Base-by-base conservation (phyloP, 805 yeast genomes). In the Metschnikowia matae region DNA sequence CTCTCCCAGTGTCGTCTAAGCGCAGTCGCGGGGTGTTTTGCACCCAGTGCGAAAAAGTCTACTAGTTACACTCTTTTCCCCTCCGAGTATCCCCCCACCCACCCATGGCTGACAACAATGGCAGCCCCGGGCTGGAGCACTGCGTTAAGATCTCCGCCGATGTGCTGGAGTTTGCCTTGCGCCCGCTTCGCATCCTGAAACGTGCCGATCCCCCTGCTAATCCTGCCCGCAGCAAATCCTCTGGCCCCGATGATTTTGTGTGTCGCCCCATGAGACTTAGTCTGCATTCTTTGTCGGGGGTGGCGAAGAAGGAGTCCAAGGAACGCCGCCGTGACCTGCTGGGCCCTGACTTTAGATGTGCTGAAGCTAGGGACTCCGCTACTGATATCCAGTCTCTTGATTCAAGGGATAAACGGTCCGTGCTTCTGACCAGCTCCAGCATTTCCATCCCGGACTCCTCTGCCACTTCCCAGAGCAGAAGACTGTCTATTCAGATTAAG, bases 221-320 rank as follows among this genome's bases (percentile, higher is more conserved):
- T 14, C 38, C 48, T 21, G 39, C 32, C 26, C 15, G 20, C 23
- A 5, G 37, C 20, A 36, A 46, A 17, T 50, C 23, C 21, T 41
- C 46, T 13, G 44, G 46, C 6, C 33, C 52, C 7, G 71, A 67
- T 10, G 73, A 68, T 17, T 70, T 70, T 48, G 72, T 68, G 32
- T 66, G 68, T 54, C 63, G 74, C 31, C 75, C 75, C 29, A 71
- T 71, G 50, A 51, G 73, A 31, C 56, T 61, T 60, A 50, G 68
- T 62, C 37, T 51, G 58, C 44, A 51, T 38, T 36, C 40, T 8
- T 36, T 21, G 15, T 20, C 33, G 5, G 39, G 39, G 13, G 20
- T 10, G 15, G 18, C n/a, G 6, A 35, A 43, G 23, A 43, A 43
- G 21, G 35, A 41, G 15, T 17, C 13, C 13, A 29, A 29, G 15